Base-by-base conservation (phyloP, 2,329 filamentous ascomycete species). In the Nemania sp. region DNA sequence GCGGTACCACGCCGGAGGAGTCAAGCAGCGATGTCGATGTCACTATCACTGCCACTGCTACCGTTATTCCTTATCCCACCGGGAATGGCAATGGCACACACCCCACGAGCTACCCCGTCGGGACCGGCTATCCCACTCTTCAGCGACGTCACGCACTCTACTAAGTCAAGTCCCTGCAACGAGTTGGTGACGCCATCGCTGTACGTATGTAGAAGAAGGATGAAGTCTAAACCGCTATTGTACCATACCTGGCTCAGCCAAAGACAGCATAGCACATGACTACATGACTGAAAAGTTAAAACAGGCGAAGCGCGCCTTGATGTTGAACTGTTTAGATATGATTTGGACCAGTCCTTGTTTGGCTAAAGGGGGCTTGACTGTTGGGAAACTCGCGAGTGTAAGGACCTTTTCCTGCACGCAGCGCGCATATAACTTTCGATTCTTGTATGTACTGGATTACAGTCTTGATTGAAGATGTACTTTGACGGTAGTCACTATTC, bases 31-130 rank as follows among this genome's bases (percentile, higher is more conserved):
- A 54, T 5, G 35, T 18, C 63, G 76, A 60, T 43, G 72, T 75
- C 65, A 77, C 75, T 54, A 73, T 76, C 51, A 72, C 68, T 32
- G 71, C 68, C 45, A 72, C 68, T 32, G 68, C 69, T 35, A 72
- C 67, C 53, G 67, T 69, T 60, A 69, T 78, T 61, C 79, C 79
- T 65, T 79, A 74, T 74, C 79, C 79, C 51, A 72, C 69, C 53
- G 59, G 61, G 54, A 68, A 77, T 54, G 57, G 59, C 59, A 68
- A 77, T 51, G 62, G 62, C 58, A 64, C 74, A 48, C 63, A 54
- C 21, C 49, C 62, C 11, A 54, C 58, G 17, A 42, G 69, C n/a
- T 51, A 43, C 63, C 74, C 77, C 60, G 74, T 76, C 55, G 77
- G 76, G 64, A 66, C 63, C 15, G 63, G 59, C 34, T 7, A 20